Conservation (phyloP, 2,329 filamentous ascomycete genomes). For the Corinectria fuckeliana region DNA sequence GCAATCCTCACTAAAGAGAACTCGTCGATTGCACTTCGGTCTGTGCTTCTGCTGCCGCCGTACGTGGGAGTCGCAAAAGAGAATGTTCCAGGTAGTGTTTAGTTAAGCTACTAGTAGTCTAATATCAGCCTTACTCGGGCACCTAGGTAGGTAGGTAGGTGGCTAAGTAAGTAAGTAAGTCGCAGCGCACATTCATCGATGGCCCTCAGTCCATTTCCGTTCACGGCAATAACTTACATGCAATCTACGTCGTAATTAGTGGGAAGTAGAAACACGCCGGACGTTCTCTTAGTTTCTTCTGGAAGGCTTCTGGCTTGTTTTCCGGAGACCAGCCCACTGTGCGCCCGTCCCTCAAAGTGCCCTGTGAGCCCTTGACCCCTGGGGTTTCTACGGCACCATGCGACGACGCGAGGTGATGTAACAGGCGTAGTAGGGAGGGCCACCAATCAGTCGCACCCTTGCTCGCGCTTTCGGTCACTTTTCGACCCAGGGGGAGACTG, state of each 20-base stretch:
- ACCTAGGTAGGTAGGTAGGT: too few relatives aligned
- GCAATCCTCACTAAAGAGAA: background rate
- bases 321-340: slow-evolving; percentile 1
- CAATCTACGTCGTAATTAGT: too few relatives aligned
- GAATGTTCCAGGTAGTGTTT: too few relatives aligned
- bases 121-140: background rate
- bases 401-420: slow-evolving; percentile 26
- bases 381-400: slow-evolving; percentile 20
- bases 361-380: slow-evolving; percentile 12
- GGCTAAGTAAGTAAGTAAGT: too few relatives aligned
- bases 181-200: too few relatives aligned
- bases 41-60: too few relatives aligned
- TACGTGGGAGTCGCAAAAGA: too few relatives aligned
- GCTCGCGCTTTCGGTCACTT: slow-evolving; percentile 2
- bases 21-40: slow-evolving; percentile 6
- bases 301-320: slow-evolving; percentile 34
- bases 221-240: too few relatives aligned
- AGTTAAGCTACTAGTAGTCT: too few relatives aligned
- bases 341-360: slow-evolving; percentile 12
- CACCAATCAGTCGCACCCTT: slow-evolving; percentile 24
- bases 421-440: background rate
- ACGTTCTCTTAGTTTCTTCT: slow-evolving; percentile 26
- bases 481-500: background rate
- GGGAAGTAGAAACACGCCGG: slow-evolving; percentile 20
- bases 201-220: too few relatives aligned